A percentile compares a stretch with the other conserved stretches of the same genome.
These are phyloP conservation scores for Daphne laureola DNA, from an alignment of 441 rosid genomes.

Conservation along the genomic window DNA sequence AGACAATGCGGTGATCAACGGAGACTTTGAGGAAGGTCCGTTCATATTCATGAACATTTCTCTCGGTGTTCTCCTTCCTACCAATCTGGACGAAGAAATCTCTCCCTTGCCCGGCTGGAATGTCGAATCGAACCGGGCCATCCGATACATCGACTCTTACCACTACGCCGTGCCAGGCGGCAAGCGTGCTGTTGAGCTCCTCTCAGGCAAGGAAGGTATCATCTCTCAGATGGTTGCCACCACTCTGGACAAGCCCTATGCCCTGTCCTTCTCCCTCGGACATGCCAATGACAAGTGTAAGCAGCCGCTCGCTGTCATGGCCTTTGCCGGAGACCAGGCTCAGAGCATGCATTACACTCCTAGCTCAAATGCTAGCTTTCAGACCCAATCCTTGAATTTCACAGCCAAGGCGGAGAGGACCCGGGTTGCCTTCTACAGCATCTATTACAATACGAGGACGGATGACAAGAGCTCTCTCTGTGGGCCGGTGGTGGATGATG, in stretches of 20 bases:
- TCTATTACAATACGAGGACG: slow-evolving; percentile 80
- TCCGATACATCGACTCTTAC: slow-evolving; percentile 74
- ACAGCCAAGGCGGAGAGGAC: slow-evolving; percentile 85
- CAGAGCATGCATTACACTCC: slow-evolving; percentile 71
- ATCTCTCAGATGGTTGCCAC: slow-evolving; percentile 91
- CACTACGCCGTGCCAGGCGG: slow-evolving; percentile 79
- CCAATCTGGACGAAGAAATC: slow-evolving; percentile 78
- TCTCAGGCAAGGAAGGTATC: slow-evolving; percentile 94
- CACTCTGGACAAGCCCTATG: slow-evolving; percentile 39
- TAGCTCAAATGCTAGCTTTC: slow-evolving; percentile 60
- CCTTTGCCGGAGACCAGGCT: slow-evolving; percentile 89
- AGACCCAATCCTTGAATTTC: slow-evolving; percentile 51
- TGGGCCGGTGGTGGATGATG: slow-evolving; percentile 87
- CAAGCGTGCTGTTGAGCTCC: slow-evolving; percentile 74
- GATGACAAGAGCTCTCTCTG: slow-evolving; percentile 92
- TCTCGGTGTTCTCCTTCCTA: slow-evolving; percentile 77
- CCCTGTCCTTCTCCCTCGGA: slow-evolving; percentile 56
- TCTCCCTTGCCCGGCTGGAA: slow-evolving; percentile 90
- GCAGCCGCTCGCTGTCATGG: slow-evolving; percentile 82
- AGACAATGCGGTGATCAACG: slow-evolving; percentile 80
- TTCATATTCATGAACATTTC: slow-evolving; percentile 84
- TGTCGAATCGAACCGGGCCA: slow-evolving; percentile 82
- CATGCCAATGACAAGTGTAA: slow-evolving; percentile 86
- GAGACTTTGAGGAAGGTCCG: slow-evolving; percentile 89
- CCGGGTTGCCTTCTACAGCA: slow-evolving; percentile 74